phyloP scores from a whole-genome alignment of 305 asterid genomes.

The Ajuga reptans region DNA sequence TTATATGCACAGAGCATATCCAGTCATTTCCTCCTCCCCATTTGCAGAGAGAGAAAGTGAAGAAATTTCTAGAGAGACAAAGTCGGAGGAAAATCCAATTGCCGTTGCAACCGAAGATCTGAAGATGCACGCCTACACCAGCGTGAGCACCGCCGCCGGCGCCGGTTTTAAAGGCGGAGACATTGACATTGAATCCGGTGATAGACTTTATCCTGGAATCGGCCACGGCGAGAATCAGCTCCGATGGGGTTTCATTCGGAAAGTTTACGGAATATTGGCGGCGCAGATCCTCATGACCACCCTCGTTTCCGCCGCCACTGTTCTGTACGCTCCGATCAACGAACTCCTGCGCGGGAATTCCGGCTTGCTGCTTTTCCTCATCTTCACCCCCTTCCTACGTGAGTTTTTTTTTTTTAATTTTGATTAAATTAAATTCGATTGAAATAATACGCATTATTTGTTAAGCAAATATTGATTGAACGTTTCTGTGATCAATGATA shows the following conservation, averaged over 20 bases:
- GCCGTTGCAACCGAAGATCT: conserved; percentile 24
- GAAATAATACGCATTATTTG: neutral
- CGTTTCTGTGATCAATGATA: neutral
- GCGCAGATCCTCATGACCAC: conserved; percentile 90
- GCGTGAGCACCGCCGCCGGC: conserved; percentile 31
- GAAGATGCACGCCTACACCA: conserved; percentile 37
- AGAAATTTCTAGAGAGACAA: conserved; percentile 28
- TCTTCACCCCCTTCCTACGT: conserved; percentile 71
- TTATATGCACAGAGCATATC: neutral
- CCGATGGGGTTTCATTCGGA: conserved; percentile 97
- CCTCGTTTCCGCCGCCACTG: conserved; percentile 56
- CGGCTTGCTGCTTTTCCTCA: conserved; percentile 56
- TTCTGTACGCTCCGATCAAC: conserved; percentile 72
- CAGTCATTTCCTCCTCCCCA: neutral
- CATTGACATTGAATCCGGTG: conserved; percentile 79
- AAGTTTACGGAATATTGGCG: conserved; percentile 84
- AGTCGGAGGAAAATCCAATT: conserved; percentile 12
- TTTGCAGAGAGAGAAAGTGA: neutral
- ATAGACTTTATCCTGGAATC: conserved; percentile 72
- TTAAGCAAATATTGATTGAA: neutral
- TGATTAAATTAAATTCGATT: neutral
- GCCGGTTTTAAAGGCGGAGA: conserved; percentile 31
- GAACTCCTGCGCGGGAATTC: conserved; percentile 70
- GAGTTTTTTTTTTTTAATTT: conserved; percentile 20
- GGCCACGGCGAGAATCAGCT: conserved; percentile 81